These are phyloP conservation scores for Salix viminalis DNA, from an alignment of 345 rosid genomes.

Conservation along the genomic window DNA sequence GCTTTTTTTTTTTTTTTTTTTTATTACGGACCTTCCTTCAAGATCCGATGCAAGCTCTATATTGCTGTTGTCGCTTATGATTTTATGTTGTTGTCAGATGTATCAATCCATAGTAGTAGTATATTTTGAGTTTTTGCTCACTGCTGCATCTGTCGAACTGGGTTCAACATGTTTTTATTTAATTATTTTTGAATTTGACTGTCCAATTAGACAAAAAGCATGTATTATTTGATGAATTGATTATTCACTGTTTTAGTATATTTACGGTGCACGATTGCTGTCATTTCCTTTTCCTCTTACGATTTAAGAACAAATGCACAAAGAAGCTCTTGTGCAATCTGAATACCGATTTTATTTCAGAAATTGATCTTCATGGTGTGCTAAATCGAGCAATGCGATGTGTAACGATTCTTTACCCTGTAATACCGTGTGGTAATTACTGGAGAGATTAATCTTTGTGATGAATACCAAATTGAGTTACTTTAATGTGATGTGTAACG, in stretches of 20 bases:
- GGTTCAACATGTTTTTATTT: not conserved
- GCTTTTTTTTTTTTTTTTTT: not conserved
- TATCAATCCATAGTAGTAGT: not conserved
- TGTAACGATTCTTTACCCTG: not conserved
- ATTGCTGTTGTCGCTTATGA: not conserved
- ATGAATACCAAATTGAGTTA: too few species aligned
- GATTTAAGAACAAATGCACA: not conserved
- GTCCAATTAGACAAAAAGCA: not conserved
- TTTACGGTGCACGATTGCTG: not conserved
- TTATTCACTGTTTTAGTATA: not conserved
- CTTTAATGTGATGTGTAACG: too few species aligned
- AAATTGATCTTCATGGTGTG: not conserved
- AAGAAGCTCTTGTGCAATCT: not conserved
- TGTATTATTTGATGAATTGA: not conserved
- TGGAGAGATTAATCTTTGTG: too few species aligned
- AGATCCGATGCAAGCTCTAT: not conserved
- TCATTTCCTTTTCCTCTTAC: not conserved
- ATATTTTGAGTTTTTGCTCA: not conserved
- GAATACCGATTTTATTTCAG: not conserved
- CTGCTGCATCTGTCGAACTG: not conserved
- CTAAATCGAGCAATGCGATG: not conserved
- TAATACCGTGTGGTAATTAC: not conserved
- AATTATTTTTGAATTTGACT: not conserved
- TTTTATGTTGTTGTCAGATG: not conserved
- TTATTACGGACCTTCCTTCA: not conserved